Evolutionary conservation across 2,329 filamentous ascomycete genomes (phyloP).

Genomic region (Xylariaceae sp.): DNA sequence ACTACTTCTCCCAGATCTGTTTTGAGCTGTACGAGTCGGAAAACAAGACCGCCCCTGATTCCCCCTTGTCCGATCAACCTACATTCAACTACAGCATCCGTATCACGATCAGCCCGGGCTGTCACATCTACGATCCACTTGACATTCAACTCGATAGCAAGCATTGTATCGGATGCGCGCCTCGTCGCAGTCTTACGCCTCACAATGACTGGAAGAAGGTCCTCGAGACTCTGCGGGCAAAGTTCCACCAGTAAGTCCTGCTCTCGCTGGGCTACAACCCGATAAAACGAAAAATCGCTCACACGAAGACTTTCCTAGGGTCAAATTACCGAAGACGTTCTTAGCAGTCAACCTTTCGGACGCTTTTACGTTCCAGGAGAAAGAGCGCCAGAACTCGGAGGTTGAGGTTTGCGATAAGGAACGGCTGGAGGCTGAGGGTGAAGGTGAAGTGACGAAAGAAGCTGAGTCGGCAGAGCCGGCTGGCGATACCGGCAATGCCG

Average conservation of each 20-base stretch:
- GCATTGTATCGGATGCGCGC: constrained; percentile 92
- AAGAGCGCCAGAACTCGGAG: constrained; percentile 47
- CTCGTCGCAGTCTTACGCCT: constrained; percentile 80
- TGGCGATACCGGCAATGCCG: constrained; percentile 14
- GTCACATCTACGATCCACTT: constrained; percentile 91
- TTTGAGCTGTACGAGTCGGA: constrained; percentile 97
- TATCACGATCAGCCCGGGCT: constrained; percentile 91
- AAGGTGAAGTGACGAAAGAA: constrained; percentile 26
- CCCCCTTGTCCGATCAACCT: constrained; percentile 52
- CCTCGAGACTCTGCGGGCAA: constrained; percentile 89
- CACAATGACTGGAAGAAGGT: constrained; percentile 96
- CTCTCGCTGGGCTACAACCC: background rate
- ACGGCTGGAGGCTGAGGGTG: constrained; percentile 24
- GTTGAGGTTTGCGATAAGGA: constrained; percentile 47
- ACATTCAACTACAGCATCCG: constrained; percentile 92
- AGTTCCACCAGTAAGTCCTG: constrained; percentile 78
- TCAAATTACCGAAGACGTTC: constrained; percentile 62
- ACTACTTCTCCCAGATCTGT: constrained; percentile 95
- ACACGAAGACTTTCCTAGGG: constrained; percentile 37
- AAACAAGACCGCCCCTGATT: constrained; percentile 52
- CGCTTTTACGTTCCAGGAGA: constrained; percentile 55
- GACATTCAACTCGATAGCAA: constrained; percentile 95
- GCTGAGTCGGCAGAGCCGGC: constrained; percentile 16
- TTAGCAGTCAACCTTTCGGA: constrained; percentile 60
- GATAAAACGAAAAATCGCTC: constrained; percentile 8